These are phyloP conservation scores for Diutina rugosa DNA, from an alignment of 1,139 yeast genomes.

Conservation along the genomic window DNA sequence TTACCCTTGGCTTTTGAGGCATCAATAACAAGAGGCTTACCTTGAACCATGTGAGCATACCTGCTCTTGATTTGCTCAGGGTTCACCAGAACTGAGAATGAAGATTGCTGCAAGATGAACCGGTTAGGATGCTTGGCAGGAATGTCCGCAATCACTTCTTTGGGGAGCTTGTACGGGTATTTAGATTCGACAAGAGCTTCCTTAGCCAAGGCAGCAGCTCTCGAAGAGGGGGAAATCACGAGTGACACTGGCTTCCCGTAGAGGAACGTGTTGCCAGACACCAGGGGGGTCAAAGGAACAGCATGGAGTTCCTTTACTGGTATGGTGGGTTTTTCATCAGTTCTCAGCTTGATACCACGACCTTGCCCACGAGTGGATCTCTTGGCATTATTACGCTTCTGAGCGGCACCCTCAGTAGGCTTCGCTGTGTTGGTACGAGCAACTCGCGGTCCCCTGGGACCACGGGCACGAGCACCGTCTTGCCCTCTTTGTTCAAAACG, in stretches of 20 bases:
- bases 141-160: constrained; percentile 16
- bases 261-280: constrained; percentile 20
- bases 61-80: constrained; percentile 13
- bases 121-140: constrained; percentile 13
- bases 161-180: constrained; percentile 32
- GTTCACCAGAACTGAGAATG: constrained; percentile 17
- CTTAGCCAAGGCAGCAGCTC: constrained; percentile 28
- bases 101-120: constrained; percentile 20
- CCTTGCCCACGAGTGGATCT: neutral
- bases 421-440: neutral
- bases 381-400: neutral
- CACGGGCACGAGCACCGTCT: neutral
- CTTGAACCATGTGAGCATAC: constrained; percentile 21
- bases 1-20: constrained; percentile 5
- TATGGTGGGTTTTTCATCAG: neutral
- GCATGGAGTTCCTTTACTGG: constrained; percentile 5
- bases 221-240: constrained; percentile 18
- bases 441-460: neutral
- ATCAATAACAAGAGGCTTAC: constrained; percentile 11
- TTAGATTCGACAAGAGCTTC: constrained; percentile 25
- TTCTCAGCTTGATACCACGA: neutral
- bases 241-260: constrained; percentile 26
- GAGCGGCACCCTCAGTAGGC: neutral
- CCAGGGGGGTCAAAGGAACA: constrained; percentile 11
- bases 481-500: neutral